phyloP scores from a whole-genome alignment of 345 rosid species.

The Trapa incisa region DNA sequence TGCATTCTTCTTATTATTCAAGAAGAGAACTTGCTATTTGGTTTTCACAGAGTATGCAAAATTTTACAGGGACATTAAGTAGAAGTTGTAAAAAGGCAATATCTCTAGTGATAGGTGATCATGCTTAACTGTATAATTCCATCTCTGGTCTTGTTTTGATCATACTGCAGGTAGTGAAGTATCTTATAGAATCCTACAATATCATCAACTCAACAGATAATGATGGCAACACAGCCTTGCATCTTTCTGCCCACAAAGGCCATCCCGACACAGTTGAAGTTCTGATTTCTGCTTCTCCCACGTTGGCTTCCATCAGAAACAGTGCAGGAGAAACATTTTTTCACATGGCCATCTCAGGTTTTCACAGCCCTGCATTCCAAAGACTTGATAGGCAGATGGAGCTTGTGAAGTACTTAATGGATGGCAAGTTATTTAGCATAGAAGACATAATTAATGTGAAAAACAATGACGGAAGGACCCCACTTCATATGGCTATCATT shows the following conservation, averaged over 20 bases:
- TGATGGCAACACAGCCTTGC: constrained; percentile 74
- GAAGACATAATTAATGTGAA: constrained; percentile 46
- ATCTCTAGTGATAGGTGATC: background rate
- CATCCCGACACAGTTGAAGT: constrained; percentile 52
- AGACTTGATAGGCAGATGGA: constrained; percentile 73
- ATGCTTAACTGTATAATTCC: background rate
- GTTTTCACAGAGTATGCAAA: background rate
- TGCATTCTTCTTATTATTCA: background rate
- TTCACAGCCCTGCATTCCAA: constrained; percentile 59
- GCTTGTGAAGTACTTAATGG: constrained; percentile 59
- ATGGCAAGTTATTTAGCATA: constrained; percentile 23
- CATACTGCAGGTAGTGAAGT: constrained; percentile 48
- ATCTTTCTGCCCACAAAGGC: constrained; percentile 73
- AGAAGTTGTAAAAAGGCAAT: background rate
- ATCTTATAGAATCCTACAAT: constrained; percentile 40
- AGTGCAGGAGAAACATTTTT: constrained; percentile 73
- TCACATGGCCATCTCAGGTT: constrained; percentile 71
- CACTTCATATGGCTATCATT: constrained; percentile 73
- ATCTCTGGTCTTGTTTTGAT: background rate
- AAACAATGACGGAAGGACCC: constrained; percentile 65
- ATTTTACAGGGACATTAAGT: background rate
- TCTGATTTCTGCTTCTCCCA: constrained; percentile 44
- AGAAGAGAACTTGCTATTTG: background rate
- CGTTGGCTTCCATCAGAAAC: constrained; percentile 38
- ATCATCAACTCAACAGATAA: constrained; percentile 37